These are phyloP conservation scores for Aspergillus caelatus DNA, from an alignment of 2,329 filamentous ascomycete species.

Conservation along the genomic window DNA sequence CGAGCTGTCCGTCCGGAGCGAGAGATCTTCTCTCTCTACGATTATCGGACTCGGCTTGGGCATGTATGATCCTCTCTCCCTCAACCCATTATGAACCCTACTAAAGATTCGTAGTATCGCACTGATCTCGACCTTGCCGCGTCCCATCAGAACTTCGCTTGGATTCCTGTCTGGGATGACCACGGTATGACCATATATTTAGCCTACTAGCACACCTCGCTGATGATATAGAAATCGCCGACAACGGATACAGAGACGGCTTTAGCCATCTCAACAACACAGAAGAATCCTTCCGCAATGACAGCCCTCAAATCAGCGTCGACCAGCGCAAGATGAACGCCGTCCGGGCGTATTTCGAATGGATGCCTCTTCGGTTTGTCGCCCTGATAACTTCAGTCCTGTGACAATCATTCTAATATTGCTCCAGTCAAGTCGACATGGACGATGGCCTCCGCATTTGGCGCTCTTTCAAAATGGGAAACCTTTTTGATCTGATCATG, in stretches of 20 bases:
- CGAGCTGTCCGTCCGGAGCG: slow-evolving; percentile 8
- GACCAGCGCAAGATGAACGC: slow-evolving; percentile 75
- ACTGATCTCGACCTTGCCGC: slow-evolving; percentile 63
- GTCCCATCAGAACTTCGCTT: slow-evolving; percentile 60
- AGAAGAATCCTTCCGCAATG: slow-evolving; percentile 64
- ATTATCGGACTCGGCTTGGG: slow-evolving; percentile 61
- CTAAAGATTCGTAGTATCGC: slow-evolving; percentile 26
- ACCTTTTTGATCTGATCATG: slow-evolving; percentile 68
- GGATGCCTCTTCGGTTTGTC: slow-evolving; percentile 59
- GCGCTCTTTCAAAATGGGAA: slow-evolving; percentile 67
- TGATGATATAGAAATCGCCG: slow-evolving; percentile 54
- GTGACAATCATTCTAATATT: slow-evolving; percentile 15
- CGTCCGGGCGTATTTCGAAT: slow-evolving; percentile 71
- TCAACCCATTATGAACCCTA: too few relatives aligned
- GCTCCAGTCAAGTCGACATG: slow-evolving; percentile 62
- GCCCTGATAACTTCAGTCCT: background rate
- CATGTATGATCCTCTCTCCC: slow-evolving; percentile 36
- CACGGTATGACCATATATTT: slow-evolving; percentile 45
- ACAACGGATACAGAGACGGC: slow-evolving; percentile 69
- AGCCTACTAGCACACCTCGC: slow-evolving; percentile 1
- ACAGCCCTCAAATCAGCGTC: slow-evolving; percentile 61
- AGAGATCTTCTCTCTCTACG: slow-evolving; percentile 48
- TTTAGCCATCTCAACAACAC: slow-evolving; percentile 65
- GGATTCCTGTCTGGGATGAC: slow-evolving; percentile 68
- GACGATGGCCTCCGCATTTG: slow-evolving; percentile 71